These are phyloP conservation scores for Thermothielavioides terrestris DNA, from an alignment of 495 filamentous ascomycete species.

Conservation along the genomic window DNA sequence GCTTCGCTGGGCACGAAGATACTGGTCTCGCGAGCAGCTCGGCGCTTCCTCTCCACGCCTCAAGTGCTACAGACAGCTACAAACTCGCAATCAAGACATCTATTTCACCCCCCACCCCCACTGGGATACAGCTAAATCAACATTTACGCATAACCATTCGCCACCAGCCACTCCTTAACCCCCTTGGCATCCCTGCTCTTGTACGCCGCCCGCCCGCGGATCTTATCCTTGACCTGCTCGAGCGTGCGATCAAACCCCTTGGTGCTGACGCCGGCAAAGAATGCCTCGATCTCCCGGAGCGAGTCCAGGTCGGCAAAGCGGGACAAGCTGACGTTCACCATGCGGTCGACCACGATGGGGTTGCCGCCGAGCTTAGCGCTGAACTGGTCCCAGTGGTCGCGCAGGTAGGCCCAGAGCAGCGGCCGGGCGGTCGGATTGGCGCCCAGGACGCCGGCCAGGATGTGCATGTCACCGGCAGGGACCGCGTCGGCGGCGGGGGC, in stretches of 20 bases:
- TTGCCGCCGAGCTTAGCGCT: conserved; percentile 60
- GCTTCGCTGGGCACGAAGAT: no score
- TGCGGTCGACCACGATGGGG: conserved; percentile 79
- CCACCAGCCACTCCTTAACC: conserved; percentile 47
- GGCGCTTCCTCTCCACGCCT: no score
- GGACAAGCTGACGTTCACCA: conserved; percentile 64
- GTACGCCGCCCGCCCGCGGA: conserved; percentile 69
- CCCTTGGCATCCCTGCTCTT: conserved; percentile 58
- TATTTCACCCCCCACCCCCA: no score
- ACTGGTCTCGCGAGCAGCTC: no score
- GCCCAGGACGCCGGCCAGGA: conserved; percentile 60
- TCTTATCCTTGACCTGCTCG: conserved; percentile 69
- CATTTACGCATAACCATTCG: conserved; percentile 20
- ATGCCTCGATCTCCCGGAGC: conserved; percentile 68
- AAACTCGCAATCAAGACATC: no score
- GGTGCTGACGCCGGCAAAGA: conserved; percentile 78
- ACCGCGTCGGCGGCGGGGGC: conserved; percentile 33
- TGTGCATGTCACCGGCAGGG: conserved; percentile 70
- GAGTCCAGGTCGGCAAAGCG: conserved; percentile 64
- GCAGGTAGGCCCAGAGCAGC: conserved; percentile 75
- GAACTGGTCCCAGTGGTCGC: conserved; percentile 65
- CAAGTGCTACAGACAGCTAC: no score
- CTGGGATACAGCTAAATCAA: no score
- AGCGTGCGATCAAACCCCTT: conserved; percentile 71
- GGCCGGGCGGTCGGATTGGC: conserved; percentile 60